phyloP scores from a whole-genome alignment of 352 stramenopile genomes.

The Pythium volutum region DNA sequence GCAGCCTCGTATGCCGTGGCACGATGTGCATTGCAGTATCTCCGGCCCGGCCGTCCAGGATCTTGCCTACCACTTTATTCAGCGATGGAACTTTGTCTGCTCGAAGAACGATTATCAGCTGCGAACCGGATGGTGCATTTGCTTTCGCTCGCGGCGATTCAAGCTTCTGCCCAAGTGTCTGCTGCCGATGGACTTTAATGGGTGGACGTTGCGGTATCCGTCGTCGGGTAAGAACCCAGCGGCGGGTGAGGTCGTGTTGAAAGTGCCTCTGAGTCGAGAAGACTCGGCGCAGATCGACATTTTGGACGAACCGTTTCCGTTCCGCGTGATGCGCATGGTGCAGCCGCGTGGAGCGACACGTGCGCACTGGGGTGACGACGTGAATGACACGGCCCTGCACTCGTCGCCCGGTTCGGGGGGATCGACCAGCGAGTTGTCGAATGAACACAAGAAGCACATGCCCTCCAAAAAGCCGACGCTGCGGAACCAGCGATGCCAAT shows the following conservation, averaged over 20 bases:
- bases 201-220: slow-evolving; percentile 71
- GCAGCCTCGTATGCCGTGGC: slow-evolving; percentile 87
- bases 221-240: slow-evolving; percentile 47
- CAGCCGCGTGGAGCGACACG: slow-evolving; percentile 24
- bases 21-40: slow-evolving; percentile 86
- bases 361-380: slow-evolving; percentile 14
- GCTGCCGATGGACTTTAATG: slow-evolving; percentile 85
- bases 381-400: background rate
- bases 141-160: slow-evolving; percentile 75
- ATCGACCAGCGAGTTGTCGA: slow-evolving; percentile 25
- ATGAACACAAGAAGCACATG: slow-evolving; percentile 14
- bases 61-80: slow-evolving; percentile 88
- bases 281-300: slow-evolving; percentile 32
- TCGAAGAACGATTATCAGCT: slow-evolving; percentile 88
- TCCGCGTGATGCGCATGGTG: slow-evolving; percentile 46
- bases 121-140: slow-evolving; percentile 86
- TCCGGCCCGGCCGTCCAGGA: slow-evolving; percentile 80
- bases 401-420: slow-evolving; percentile 16
- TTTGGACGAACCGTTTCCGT: slow-evolving; percentile 45
- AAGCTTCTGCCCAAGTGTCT: slow-evolving; percentile 84
- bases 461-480: slow-evolving; percentile 5
- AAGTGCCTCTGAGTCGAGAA: slow-evolving; percentile 47
- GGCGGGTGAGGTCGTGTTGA: slow-evolving; percentile 32
- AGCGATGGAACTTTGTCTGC: slow-evolving; percentile 91
- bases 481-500: slow-evolving; percentile 57